phyloP scores from a whole-genome alignment of 495 filamentous ascomycete species.

The Podospora australis region DNA sequence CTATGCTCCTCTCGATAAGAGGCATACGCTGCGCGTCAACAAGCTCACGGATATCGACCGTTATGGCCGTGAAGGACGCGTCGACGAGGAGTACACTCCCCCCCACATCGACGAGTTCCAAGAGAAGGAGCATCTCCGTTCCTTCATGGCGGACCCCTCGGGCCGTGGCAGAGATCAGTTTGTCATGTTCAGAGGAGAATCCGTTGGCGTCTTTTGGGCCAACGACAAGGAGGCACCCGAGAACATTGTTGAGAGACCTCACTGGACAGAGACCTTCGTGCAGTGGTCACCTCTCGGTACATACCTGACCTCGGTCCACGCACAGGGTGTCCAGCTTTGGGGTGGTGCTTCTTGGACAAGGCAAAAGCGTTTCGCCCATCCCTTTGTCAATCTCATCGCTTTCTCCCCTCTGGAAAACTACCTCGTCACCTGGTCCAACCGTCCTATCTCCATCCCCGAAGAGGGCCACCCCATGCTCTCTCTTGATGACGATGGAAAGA shows the following conservation, averaged over 20 bases:
- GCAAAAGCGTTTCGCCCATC: constrained; percentile 88
- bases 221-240: constrained; percentile 89
- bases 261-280: constrained; percentile 96
- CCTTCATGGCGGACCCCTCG: constrained; percentile 78
- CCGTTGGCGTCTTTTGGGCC: constrained; percentile 95
- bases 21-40: constrained; percentile 89
- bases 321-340: constrained; percentile 95
- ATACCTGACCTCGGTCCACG: constrained; percentile 88
- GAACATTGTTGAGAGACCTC: constrained; percentile 76
- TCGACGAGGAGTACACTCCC: constrained; percentile 80
- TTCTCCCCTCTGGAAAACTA: constrained; percentile 93
- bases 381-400: constrained; percentile 89
- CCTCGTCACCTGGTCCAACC: constrained; percentile 91
- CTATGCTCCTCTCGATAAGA: constrained; percentile 81
- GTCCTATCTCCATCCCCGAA: constrained; percentile 85
- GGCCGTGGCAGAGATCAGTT: constrained; percentile 91
- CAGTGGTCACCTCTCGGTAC: constrained; percentile 96
- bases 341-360: constrained; percentile 83
- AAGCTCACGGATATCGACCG: constrained; percentile 97
- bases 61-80: constrained; percentile 85
- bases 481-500: constrained; percentile 93
- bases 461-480: constrained; percentile 70
- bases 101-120: constrained; percentile 72
- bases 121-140: constrained; percentile 91
- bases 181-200: constrained; percentile 81